Evolutionary conservation across 2,329 filamentous ascomycete genomes (phyloP).

Genomic region (Colletotrichum agaves): DNA sequence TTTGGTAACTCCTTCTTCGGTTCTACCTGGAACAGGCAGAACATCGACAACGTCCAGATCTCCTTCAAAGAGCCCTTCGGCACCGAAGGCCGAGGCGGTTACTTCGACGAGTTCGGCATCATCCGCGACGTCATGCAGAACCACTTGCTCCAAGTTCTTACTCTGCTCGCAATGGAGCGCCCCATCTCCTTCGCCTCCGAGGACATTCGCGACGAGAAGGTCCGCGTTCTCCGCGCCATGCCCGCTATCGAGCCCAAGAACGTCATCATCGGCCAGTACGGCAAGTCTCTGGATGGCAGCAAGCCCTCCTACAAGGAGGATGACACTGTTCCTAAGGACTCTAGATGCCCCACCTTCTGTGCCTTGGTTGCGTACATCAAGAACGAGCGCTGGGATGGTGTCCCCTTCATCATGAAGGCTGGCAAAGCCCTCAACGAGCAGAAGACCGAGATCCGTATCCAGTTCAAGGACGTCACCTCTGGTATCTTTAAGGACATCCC

Average conservation of each 20-base stretch:
- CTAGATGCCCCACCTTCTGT: conserved; percentile 97
- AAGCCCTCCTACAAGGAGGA: conserved; percentile 99
- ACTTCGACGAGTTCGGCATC: conserved; percentile 99
- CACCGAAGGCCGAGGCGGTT: conserved; percentile 95
- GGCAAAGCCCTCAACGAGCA: conserved; percentile 99
- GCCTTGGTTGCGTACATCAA: conserved; percentile 98
- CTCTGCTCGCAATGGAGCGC: conserved; percentile 96
- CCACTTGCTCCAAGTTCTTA: conserved; percentile 95
- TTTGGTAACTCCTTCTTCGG: conserved; percentile 99
- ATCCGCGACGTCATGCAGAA: conserved; percentile 99
- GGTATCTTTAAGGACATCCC: conserved; percentile 99
- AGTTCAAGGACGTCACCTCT: conserved; percentile 99
- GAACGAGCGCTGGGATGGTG: conserved; percentile 99
- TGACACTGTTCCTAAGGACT: conserved; percentile 96
- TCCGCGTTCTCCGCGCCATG: conserved; percentile 93
- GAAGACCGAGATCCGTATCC: conserved; percentile 98
- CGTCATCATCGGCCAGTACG: conserved; percentile 99
- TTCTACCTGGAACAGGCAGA: conserved; percentile 98
- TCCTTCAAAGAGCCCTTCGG: conserved; percentile 99
- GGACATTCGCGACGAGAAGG: conserved; percentile 98
- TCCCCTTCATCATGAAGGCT: conserved; percentile 99
- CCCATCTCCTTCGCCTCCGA: conserved; percentile 98
- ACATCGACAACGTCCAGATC: conserved; percentile 99
- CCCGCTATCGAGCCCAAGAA: conserved; percentile 98
- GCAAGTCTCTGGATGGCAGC: conserved; percentile 92